Conservation (phyloP, 768 basidiomycete genomes). For the Leccinum obscurum region DNA sequence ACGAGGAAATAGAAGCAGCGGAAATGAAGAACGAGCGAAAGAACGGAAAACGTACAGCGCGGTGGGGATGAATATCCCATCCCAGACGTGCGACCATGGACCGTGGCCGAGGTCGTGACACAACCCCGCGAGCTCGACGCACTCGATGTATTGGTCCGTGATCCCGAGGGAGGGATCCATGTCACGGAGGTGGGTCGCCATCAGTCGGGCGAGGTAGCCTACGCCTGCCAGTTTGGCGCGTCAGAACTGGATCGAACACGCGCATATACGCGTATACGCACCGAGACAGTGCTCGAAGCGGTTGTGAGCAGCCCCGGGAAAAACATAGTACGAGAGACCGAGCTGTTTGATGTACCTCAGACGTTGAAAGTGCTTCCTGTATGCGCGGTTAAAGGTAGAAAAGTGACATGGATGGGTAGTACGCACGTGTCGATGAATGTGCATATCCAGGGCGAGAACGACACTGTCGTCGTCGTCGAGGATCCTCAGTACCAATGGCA, state of each 20-base stretch:
- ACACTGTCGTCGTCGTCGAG: constrained; percentile 9
- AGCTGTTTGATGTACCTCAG: constrained; percentile 78
- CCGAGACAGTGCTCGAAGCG: constrained; percentile 87
- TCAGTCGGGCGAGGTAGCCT: constrained; percentile 65
- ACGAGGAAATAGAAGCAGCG: not conserved
- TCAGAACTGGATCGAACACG: not conserved
- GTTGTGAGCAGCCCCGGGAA: constrained; percentile 76
- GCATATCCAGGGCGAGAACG: constrained; percentile 40
- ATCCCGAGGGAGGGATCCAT: constrained; percentile 65
- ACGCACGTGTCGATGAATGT: constrained; percentile 68
- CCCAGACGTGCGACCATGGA: constrained; percentile 87
- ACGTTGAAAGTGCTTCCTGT: constrained; percentile 69
- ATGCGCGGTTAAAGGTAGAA: not conserved
- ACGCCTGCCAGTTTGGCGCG: constrained; percentile 52
- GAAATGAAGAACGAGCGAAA: constrained; percentile 24
- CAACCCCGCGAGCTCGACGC: constrained; percentile 77
- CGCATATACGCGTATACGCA: constrained; percentile 25
- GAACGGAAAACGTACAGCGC: constrained; percentile 44
- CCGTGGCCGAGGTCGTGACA: constrained; percentile 89
- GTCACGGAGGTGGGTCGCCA: constrained; percentile 55
- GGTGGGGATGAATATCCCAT: constrained; percentile 65
- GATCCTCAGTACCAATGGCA: no score
- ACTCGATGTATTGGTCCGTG: constrained; percentile 68
- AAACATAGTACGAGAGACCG: constrained; percentile 73
- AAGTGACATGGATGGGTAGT: not conserved